Conservation (phyloP, 192 early-diverging fungal genomes). For the Phycomyces blakesleeanus region DNA sequence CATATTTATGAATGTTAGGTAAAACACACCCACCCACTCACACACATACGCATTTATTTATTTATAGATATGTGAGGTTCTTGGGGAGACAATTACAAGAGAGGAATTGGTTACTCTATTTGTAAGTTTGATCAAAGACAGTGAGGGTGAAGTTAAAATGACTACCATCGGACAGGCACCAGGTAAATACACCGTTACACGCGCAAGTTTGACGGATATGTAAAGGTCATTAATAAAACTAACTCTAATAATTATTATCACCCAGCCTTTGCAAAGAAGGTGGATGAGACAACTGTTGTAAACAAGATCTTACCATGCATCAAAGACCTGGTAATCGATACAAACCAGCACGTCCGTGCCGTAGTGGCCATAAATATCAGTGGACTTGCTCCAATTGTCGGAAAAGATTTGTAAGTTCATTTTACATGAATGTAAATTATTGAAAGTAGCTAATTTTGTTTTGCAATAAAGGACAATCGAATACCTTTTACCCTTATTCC, state of each 20-base stretch:
- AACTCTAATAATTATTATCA: too few relatives aligned
- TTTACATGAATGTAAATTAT: not conserved
- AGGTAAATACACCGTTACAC: constrained; percentile 36
- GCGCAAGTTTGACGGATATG: too few relatives aligned
- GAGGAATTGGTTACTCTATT: constrained; percentile 87
- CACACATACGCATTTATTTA: not conserved
- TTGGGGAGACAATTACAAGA: constrained; percentile 73
- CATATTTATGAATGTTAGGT: not conserved
- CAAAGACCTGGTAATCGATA: constrained; percentile 92
- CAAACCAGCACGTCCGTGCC: constrained; percentile 95
- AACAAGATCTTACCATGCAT: constrained; percentile 85
- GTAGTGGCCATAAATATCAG: constrained; percentile 95
- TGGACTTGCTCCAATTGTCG: constrained; percentile 90
- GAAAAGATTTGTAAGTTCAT: constrained; percentile 74
- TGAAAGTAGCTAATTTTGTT: not conserved
- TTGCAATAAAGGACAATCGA: constrained; percentile 74
- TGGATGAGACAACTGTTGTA: constrained; percentile 77
- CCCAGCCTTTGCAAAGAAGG: constrained; percentile 59
- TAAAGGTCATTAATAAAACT: too few relatives aligned
- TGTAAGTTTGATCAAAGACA: constrained; percentile 88
- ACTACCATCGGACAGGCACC: constrained; percentile 91
- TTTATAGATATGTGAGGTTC: constrained; percentile 65
- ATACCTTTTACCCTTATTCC: constrained; percentile 90
- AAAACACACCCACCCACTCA: not conserved
- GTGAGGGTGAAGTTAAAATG: constrained; percentile 95